These are phyloP conservation scores for Carpinus viminea DNA, from an alignment of 306 rosid genomes.

Conservation along the genomic window DNA sequence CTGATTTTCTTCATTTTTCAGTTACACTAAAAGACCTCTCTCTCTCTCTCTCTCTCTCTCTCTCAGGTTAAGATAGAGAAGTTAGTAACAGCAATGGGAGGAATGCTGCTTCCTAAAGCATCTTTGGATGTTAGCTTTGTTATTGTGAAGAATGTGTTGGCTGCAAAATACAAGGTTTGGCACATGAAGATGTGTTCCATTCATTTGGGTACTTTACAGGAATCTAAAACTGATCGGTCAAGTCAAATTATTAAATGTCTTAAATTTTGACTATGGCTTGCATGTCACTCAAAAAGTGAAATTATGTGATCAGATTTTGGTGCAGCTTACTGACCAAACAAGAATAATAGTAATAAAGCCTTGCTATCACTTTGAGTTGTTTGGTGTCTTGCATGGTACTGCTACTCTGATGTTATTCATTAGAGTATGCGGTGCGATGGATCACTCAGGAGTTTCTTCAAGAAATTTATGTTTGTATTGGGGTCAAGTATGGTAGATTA, in stretches of 20 bases:
- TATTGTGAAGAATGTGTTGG: constrained; percentile 81
- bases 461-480: constrained; percentile 12
- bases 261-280: neutral
- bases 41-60: constrained; percentile 7
- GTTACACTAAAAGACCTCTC: constrained; percentile 18
- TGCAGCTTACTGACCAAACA: neutral
- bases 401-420: neutral
- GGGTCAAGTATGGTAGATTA: constrained; percentile 7
- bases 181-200: neutral
- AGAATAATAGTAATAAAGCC: neutral
- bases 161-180: constrained; percentile 88
- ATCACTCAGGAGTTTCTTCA: constrained; percentile 8
- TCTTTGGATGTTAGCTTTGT: constrained; percentile 78
- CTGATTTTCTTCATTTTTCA: constrained; percentile 11
- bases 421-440: constrained; percentile 5
- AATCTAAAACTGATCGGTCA: constrained; percentile 15
- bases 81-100: constrained; percentile 88
- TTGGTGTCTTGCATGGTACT: too few species aligned
- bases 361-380: neutral
- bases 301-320: neutral
- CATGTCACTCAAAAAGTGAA: neutral
- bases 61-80: constrained; percentile 68
- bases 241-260: constrained; percentile 11
- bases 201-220: neutral
- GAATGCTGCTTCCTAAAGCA: constrained; percentile 61